Evolutionary conservation across 129 eudicot species (phyloP).

Genomic region (Lactuca sativa): DNA sequence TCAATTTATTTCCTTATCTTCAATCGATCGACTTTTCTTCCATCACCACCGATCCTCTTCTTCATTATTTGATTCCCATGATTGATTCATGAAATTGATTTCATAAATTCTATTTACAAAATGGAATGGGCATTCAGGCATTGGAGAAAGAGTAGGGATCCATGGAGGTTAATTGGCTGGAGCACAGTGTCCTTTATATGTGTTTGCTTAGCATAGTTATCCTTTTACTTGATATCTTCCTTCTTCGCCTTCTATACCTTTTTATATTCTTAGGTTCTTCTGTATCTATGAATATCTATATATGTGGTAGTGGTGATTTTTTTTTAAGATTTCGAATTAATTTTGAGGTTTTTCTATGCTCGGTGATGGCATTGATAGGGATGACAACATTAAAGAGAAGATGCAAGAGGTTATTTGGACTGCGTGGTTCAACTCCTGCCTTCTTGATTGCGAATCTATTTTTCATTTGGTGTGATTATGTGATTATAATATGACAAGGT

Average conservation of each 20-base stretch:
- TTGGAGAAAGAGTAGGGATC: constrained; percentile 17
- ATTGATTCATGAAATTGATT: too few species aligned
- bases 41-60: too few species aligned
- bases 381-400: constrained; percentile 42
- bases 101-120: too few species aligned
- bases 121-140: not conserved
- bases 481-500: constrained; percentile 52
- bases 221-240: constrained; percentile 41
- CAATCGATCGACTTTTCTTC: too few species aligned
- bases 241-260: constrained; percentile 37
- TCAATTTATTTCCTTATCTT: too few species aligned
- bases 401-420: constrained; percentile 40
- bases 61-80: too few species aligned
- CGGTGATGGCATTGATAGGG: constrained; percentile 44
- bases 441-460: constrained; percentile 50
- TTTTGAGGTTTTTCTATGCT: constrained; percentile 6
- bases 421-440: constrained; percentile 60
- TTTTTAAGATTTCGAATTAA: not conserved
- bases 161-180: constrained; percentile 36
- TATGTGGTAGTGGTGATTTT: not conserved
- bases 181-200: constrained; percentile 44
- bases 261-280: constrained; percentile 46
- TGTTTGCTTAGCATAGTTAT: constrained; percentile 39
- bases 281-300: not conserved
- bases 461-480: constrained; percentile 55